These are phyloP conservation scores for Kuraishia piskuri DNA, from an alignment of 805 yeast species.

Conservation along the genomic window DNA sequence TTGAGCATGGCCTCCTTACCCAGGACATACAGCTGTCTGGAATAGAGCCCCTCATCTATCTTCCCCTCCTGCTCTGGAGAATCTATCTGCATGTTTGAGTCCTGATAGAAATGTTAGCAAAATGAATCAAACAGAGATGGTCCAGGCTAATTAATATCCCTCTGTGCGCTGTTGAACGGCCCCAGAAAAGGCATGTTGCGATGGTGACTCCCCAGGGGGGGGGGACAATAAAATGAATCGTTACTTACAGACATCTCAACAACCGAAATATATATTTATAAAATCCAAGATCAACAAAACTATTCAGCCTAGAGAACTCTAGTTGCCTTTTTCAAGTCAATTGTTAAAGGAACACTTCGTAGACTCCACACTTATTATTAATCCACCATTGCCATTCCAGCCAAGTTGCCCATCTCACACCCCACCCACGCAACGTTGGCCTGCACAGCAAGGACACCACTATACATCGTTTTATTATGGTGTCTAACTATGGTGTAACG, in stretches of 20 bases:
- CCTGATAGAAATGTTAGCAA: conserved; percentile 13
- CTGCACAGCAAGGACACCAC: too few relatives aligned
- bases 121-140: neutral
- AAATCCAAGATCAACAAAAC: neutral
- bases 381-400: neutral
- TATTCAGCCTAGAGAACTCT: neutral
- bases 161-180: too few relatives aligned
- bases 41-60: conserved; percentile 91
- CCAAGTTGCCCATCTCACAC: neutral
- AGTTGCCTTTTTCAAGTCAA: neutral
- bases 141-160: neutral
- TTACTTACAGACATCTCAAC: conserved; percentile 1
- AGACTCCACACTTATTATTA: neutral
- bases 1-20: conserved; percentile 98
- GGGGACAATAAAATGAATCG: too few relatives aligned
- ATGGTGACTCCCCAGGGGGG: too few relatives aligned
- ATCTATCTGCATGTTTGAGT: conserved; percentile 33
- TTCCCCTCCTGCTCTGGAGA: conserved; percentile 28
- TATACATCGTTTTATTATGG: too few relatives aligned
- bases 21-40: conserved; percentile 91
- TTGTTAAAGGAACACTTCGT: neutral
- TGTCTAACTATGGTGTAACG: too few relatives aligned
- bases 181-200: too few relatives aligned
- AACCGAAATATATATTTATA: neutral
- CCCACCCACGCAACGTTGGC: neutral